Conservation (phyloP, 1,139 yeast genomes). For the Suhomyces kunorum region DNA sequence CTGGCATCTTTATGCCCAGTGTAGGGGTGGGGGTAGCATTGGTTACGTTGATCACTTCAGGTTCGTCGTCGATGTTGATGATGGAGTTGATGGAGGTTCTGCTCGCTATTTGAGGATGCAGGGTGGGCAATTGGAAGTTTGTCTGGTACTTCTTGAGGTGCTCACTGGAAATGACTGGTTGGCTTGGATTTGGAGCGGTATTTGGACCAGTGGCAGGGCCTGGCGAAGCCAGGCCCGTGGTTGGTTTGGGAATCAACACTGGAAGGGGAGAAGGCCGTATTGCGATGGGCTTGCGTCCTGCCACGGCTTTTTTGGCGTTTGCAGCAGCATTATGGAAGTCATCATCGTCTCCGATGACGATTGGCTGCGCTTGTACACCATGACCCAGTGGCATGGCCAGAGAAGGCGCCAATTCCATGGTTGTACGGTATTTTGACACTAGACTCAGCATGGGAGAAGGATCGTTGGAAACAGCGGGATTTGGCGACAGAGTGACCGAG, state of each 20-base stretch:
- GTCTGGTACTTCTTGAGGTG: conserved; percentile 38
- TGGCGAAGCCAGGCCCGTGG: conserved; percentile 9
- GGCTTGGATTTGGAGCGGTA: not conserved
- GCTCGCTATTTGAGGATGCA: conserved; percentile 13
- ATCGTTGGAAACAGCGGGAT: not conserved
- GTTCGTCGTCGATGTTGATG: conserved; percentile 37
- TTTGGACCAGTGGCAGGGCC: conserved; percentile 4
- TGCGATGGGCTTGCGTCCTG: conserved; percentile 13
- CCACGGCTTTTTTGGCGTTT: not conserved
- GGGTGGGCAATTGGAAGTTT: conserved; percentile 20
- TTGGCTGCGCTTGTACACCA: not conserved
- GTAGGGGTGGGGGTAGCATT: conserved; percentile 1
- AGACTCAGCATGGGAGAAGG: conserved; percentile 14
- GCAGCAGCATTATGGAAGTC: not conserved
- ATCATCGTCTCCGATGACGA: conserved; percentile 11
- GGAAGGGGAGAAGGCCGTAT: conserved; percentile 16
- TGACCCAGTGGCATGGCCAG: not conserved
- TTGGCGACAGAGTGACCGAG: conserved; percentile 9
- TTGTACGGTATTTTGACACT: conserved; percentile 19
- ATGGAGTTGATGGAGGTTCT: conserved; percentile 42
- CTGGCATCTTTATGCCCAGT: not conserved
- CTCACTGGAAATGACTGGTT: conserved; percentile 19
- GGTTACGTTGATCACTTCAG: conserved; percentile 12
- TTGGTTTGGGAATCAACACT: conserved; percentile 15
- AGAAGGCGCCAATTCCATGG: conserved; percentile 14